Evolutionary conservation across 2,329 filamentous ascomycete genomes (phyloP), one percentile per base, ranked within the genome.

Genomic region (Aspergillus arachidicola): DNA sequence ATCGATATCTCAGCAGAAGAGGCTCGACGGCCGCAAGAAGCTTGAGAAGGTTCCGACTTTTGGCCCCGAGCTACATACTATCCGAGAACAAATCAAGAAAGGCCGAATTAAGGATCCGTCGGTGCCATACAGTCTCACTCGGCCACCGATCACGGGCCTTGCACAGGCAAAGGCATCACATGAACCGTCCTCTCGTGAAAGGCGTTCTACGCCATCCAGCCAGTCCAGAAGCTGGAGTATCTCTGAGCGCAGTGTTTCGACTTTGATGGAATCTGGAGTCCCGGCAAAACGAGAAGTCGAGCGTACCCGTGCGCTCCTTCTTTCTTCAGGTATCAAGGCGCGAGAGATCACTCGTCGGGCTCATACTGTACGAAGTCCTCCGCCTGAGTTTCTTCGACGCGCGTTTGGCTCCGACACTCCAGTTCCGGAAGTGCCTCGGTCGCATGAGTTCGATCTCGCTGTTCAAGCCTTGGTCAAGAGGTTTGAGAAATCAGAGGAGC

Each of bases 261-360:
- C 71, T 6, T 71, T 75, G 6, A 72, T 72, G 19, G 76, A 76
- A 56, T 76, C 72, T 12, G 76, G 70, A 4, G 65, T 75, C 3
- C 72, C 91, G 34, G 88, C 84, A 11, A 87, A 85, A 69, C 86
- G 87, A n/a, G 94, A 97, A 69, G 85, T 96, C 59, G 91, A 91
- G 19, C 89, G 93, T n/a, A 84, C 94, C 2, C 86, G 88, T 62
- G 87, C 92, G 0, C 83, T 96, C 10, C 86, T 97, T 46, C 82
- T 96, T 26, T 91, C 89, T 66, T 92, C 93, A 0, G 94, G 93
- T n/a, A 89, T 97, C 72, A 96, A 96, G 79, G 94, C 94, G 0
- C 89, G 89, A 71, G 92, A 95, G 72, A 91, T 97, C 60, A 84
- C 84, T 32, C 85, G 88, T 4, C 86, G 90, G 54, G 88, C 90